Evolutionary conservation across 2,329 filamentous ascomycete species (phyloP), one percentile per base, ranked within the genome.

Genomic region (Lasiodiplodia citricola): DNA sequence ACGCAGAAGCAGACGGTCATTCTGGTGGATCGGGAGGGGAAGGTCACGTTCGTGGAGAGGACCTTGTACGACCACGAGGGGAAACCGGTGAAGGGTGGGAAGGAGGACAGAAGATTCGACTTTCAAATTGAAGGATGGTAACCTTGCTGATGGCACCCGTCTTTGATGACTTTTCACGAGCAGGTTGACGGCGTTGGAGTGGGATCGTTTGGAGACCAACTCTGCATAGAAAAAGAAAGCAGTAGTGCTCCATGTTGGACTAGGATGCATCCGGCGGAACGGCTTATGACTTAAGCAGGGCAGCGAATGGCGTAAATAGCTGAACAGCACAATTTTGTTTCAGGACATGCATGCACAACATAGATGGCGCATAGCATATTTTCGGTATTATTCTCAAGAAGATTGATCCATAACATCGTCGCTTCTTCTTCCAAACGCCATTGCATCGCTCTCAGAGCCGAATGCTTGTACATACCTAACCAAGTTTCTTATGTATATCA

Each of bases 1-100:
- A 91, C 89, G 2, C 87, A 89, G 74, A 88, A 88, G 76, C 88
- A 91, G 75, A 88, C 87, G 1, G 79, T 91, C 8, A 80, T 91
- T 2, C 76, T 91, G 16, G 87, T 89, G 23, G 81, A 85, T 72
- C 78, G 79, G 37, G 74, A 84, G n/a, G 87, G 87, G 2, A 82
- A 83, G 66, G 83, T 89, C 44, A 86, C 83, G n/a, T 91, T 87
- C 73, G 82, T 90, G 41, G 89, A 91, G 76, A 81, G 88, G 68
- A 90, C 88, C 21, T 75, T 91, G 23, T 89, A 84, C 73, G 87
- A 89, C 73, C 78, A 82, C 14, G 75, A 86, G 56, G 87, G 83
- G 3, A 80, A 80, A 44, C 78, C 83, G 2, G 78, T 87, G 13
- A 78, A 81, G 2, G 74, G 77, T 23, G 83, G 81, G 1, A 73